Evolutionary conservation across 2,329 filamentous ascomycete species (phyloP).

Genomic region (Nigrograna mackinnonii): DNA sequence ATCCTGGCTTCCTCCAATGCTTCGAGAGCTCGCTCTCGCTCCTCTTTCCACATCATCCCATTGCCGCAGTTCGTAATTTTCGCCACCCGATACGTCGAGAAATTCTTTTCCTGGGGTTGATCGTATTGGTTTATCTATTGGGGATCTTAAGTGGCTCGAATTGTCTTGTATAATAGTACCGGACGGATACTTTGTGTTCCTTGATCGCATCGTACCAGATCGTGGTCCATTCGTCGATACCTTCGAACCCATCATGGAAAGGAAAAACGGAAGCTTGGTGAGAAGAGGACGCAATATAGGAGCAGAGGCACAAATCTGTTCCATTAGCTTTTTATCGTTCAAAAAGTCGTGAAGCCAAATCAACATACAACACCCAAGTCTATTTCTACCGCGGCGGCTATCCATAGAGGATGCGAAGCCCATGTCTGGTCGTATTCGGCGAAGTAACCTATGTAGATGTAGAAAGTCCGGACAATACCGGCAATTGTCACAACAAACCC

Average conservation of each 20-base stretch:
- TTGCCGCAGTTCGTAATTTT: slow-evolving; percentile 24
- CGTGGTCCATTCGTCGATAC: not conserved
- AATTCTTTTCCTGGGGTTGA: not conserved
- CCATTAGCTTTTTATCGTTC: not conserved
- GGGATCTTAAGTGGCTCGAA: not conserved
- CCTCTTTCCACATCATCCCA: slow-evolving; percentile 21
- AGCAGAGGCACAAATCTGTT: slow-evolving; percentile 32
- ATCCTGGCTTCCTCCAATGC: slow-evolving; percentile 8
- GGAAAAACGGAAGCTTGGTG: slow-evolving; percentile 25
- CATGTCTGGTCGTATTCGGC: slow-evolving; percentile 49
- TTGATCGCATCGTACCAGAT: not conserved
- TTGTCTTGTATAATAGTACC: not conserved
- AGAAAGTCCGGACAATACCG: slow-evolving; percentile 48
- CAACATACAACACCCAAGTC: slow-evolving; percentile 49
- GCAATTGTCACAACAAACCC: slow-evolving; percentile 48
- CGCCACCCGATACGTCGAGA: not conserved
- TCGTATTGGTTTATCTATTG: not conserved
- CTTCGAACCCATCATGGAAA: slow-evolving; percentile 16
- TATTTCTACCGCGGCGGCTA: slow-evolving; percentile 51
- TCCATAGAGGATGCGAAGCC: slow-evolving; percentile 51
- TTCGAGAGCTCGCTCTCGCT: not conserved
- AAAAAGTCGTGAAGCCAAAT: not conserved
- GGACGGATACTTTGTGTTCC: not conserved
- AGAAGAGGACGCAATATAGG: slow-evolving; percentile 35
- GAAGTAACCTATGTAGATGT: slow-evolving; percentile 46